A percentile compares a stretch with the other conserved stretches of the same genome.
Conservation (phyloP, 495 filamentous ascomycete genomes). For the Penicillium maclennaniae region DNA sequence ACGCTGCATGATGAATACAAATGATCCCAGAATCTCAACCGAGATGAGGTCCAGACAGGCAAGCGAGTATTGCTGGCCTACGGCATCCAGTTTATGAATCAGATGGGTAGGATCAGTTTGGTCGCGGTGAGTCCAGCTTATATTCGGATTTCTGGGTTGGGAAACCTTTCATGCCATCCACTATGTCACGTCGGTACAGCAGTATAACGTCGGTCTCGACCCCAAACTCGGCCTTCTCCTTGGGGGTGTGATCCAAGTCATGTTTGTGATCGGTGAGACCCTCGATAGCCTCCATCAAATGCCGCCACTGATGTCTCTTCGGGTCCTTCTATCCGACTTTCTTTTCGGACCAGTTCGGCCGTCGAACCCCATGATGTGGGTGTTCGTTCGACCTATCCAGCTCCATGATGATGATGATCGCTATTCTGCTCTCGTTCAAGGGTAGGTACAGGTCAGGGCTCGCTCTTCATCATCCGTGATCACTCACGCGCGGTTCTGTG, state of each 20-base stretch:
- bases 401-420: slow-evolving; percentile 47
- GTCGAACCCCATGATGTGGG: slow-evolving; percentile 52
- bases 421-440: slow-evolving; percentile 35
- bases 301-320: not conserved
- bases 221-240: slow-evolving; percentile 45
- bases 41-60: not conserved
- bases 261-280: slow-evolving; percentile 29
- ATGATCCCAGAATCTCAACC: slow-evolving; percentile 40
- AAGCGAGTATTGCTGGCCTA: slow-evolving; percentile 38
- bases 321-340: slow-evolving; percentile 34
- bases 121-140: slow-evolving; percentile 33
- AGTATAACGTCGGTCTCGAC: slow-evolving; percentile 45
- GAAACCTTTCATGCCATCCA: slow-evolving; percentile 3
- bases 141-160: not conserved
- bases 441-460: too few relatives aligned
- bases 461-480: too few relatives aligned
- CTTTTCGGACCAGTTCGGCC: slow-evolving; percentile 44
- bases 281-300: not conserved
- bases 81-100: slow-evolving; percentile 39
- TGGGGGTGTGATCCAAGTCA: slow-evolving; percentile 43
- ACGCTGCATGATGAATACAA: slow-evolving; percentile 20
- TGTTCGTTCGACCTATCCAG: slow-evolving; percentile 40
- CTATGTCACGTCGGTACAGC: slow-evolving; percentile 50
- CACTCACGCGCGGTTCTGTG: too few relatives aligned
- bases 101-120: slow-evolving; percentile 47